phyloP scores from a whole-genome alignment of 2,329 filamentous ascomycete species.

The Thelonectria rubi region DNA sequence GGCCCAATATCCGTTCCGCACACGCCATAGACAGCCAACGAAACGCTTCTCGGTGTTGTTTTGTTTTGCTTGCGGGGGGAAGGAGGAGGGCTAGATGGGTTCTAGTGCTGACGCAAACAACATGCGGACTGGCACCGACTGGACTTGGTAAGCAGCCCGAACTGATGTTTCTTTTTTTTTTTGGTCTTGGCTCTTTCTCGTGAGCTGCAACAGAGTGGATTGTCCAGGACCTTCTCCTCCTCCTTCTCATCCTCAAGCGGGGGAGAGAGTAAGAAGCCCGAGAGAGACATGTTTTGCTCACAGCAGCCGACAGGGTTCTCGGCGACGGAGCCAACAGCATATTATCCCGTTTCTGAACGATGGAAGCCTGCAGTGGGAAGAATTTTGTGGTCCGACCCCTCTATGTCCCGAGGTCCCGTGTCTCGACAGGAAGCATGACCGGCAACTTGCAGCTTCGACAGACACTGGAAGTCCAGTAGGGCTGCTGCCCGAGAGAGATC shows the following conservation, averaged over 20 bases:
- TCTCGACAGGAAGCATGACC: not conserved
- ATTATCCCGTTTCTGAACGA: not conserved
- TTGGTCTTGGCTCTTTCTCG: no score
- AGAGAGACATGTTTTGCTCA: not conserved
- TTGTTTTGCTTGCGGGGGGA: not conserved
- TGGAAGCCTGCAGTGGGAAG: not conserved
- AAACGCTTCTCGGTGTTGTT: no score
- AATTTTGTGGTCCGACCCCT: constrained; percentile 1
- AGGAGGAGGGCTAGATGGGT: constrained; percentile 5
- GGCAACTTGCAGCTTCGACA: not conserved
- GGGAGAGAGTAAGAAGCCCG: no score
- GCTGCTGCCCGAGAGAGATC: not conserved
- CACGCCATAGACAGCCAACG: no score
- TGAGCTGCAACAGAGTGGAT: constrained; percentile 20
- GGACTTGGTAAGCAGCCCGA: constrained; percentile 22
- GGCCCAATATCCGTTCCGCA: no score
- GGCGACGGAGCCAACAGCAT: no score
- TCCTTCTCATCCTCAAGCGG: no score
- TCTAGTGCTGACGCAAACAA: constrained; percentile 27
- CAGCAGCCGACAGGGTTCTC: constrained; percentile 2
- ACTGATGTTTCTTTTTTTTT: not conserved
- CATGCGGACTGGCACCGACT: not conserved
- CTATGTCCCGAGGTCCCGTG: not conserved
- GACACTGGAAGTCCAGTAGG: no score
- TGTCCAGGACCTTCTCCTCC: not conserved